Evolutionary conservation across 176 grass and related monocot species (phyloP).

Genomic region (Areca catechu): DNA sequence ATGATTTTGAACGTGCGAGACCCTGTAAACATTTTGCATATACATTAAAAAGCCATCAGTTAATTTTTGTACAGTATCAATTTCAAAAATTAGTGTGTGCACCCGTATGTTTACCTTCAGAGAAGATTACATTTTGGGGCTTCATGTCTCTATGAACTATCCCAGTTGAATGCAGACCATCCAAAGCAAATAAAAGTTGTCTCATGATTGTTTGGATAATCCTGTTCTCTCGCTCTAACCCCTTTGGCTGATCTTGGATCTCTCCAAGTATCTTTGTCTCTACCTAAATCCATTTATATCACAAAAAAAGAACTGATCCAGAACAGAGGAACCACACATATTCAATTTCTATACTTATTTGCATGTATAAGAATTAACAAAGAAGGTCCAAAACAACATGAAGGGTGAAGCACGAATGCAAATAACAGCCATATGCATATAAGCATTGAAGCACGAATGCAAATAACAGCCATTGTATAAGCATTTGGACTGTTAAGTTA

Average conservation of each 20-base stretch:
- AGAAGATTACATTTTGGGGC: conserved; percentile 99
- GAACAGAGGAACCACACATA: too few species aligned
- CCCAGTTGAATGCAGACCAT: conserved; percentile 91
- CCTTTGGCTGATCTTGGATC: conserved; percentile 75
- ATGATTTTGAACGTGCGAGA: conserved; percentile 90
- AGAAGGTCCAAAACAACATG: too few species aligned
- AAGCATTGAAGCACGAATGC: too few species aligned
- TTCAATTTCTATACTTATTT: too few species aligned
- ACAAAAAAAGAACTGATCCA: too few species aligned
- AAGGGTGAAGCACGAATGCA: too few species aligned
- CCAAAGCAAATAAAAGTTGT: conserved; percentile 89
- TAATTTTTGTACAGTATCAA: too few species aligned
- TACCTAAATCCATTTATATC: conserved; percentile 36
- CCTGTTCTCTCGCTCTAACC: conserved; percentile 77
- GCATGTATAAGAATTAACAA: too few species aligned
- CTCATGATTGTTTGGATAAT: conserved; percentile 95
- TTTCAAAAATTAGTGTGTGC: too few species aligned
- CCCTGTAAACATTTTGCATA: conserved; percentile 23
- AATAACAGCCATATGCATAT: too few species aligned
- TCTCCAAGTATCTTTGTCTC: conserved; percentile 93
- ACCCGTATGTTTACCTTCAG: conserved; percentile 46
- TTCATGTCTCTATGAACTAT: conserved; percentile 98
- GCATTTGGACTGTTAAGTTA: too few species aligned
- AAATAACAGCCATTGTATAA: too few species aligned
- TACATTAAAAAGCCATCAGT: conserved; percentile 2